Evolutionary conservation across 73 alveolate genomes (phyloP).

Genomic region (Paramecium primaurelia): DNA sequence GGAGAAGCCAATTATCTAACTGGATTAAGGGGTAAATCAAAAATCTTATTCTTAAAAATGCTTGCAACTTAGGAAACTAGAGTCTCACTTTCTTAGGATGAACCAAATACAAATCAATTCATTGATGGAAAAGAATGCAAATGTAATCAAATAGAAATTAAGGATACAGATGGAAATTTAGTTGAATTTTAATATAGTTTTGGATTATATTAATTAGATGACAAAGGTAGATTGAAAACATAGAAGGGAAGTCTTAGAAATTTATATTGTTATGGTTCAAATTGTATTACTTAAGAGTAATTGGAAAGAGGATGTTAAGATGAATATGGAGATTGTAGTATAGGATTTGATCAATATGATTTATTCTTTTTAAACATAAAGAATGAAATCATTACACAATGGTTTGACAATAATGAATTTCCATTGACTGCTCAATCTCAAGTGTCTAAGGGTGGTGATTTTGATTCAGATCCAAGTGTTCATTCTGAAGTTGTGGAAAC

Average conservation of each 20-base stretch:
- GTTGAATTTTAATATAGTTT: neutral
- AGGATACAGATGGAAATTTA: constrained; percentile 9
- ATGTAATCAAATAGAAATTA: neutral
- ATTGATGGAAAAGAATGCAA: neutral
- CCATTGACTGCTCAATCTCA: constrained; percentile 37
- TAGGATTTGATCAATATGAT: neutral
- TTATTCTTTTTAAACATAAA: neutral
- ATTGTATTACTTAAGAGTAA: neutral
- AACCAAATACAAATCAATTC: neutral
- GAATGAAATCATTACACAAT: neutral
- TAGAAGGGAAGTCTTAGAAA: constrained; percentile 29
- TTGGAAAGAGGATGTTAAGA: neutral
- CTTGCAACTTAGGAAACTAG: neutral
- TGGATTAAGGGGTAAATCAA: constrained; percentile 24
- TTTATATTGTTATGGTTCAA: constrained; percentile 19
- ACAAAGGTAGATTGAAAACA: neutral
- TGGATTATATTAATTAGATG: constrained; percentile 22
- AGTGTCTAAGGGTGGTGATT: neutral
- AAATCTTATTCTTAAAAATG: neutral
- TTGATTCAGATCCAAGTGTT: constrained; percentile 50
- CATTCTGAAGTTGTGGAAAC: constrained; percentile 32
- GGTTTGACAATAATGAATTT: constrained; percentile 45
- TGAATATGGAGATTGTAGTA: constrained; percentile 12
- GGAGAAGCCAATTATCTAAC: constrained; percentile 21
- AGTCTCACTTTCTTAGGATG: neutral